These are phyloP conservation scores for Penicillium diatomitis DNA, from an alignment of 495 filamentous ascomycete genomes.

Conservation along the genomic window DNA sequence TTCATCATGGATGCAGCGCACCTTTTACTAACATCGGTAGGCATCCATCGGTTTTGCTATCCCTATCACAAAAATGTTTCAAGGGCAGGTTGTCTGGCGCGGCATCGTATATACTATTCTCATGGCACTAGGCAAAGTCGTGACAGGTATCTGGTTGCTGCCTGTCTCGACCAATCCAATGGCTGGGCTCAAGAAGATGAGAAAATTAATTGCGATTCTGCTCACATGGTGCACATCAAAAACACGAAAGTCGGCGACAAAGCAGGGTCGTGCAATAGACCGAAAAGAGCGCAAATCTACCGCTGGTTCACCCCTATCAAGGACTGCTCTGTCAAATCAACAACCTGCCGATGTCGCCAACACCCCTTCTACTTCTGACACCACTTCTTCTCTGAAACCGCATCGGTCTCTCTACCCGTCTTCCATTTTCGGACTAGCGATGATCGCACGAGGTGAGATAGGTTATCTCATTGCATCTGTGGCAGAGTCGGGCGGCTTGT, in stretches of 20 bases:
- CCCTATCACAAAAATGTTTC: slow-evolving; percentile 63
- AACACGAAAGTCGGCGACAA: background rate
- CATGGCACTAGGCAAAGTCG: slow-evolving; percentile 58
- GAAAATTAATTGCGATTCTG: background rate
- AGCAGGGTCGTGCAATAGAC: background rate
- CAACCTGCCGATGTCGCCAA: background rate
- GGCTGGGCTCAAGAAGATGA: slow-evolving; percentile 1
- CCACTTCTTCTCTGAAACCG: slow-evolving; percentile 18
- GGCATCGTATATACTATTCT: slow-evolving; percentile 62
- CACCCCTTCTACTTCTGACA: background rate
- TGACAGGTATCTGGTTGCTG: slow-evolving; percentile 57
- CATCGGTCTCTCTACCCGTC: slow-evolving; percentile 51
- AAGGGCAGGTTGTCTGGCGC: slow-evolving; percentile 54
- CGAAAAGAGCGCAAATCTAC: slow-evolving; percentile 1
- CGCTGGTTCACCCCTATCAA: background rate
- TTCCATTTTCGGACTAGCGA: slow-evolving; percentile 49
- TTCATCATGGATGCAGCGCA: too few relatives aligned
- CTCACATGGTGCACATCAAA: background rate
- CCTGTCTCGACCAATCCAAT: slow-evolving; percentile 26
- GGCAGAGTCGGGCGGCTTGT: slow-evolving; percentile 51
- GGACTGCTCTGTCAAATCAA: background rate
- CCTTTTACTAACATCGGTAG: slow-evolving; percentile 13
- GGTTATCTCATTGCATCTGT: slow-evolving; percentile 69
- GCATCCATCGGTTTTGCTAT: slow-evolving; percentile 75
- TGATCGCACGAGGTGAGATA: slow-evolving; percentile 73